A percentile compares a stretch with the other conserved stretches of the same genome.
Evolutionary conservation across 2,329 filamentous ascomycete species (phyloP).

Genomic region (Pseudogymnoascus sp.): DNA sequence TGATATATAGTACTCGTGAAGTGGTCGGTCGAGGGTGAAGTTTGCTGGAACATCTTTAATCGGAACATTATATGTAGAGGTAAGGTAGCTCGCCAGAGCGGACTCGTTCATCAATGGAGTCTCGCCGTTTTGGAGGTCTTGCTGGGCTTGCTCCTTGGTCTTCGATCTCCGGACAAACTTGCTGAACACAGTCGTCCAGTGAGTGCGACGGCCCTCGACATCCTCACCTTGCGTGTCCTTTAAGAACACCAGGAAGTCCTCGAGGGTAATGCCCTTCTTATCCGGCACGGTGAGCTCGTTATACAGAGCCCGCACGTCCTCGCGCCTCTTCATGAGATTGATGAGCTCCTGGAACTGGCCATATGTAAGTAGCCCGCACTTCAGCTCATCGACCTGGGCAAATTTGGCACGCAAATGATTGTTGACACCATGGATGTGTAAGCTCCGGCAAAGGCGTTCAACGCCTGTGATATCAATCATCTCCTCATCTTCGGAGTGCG

Average conservation of each 20-base stretch:
- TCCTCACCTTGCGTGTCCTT: conserved; percentile 69
- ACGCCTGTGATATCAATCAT: conserved; percentile 72
- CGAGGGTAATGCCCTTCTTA: conserved; percentile 59
- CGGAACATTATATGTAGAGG: conserved; percentile 66
- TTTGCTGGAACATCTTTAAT: conserved; percentile 55
- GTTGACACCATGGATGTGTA: conserved; percentile 86
- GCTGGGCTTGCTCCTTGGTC: conserved; percentile 38
- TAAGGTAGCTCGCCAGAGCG: conserved; percentile 71
- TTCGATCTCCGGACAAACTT: conserved; percentile 59
- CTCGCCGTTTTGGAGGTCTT: conserved; percentile 40
- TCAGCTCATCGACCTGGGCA: conserved; percentile 59
- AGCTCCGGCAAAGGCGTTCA: conserved; percentile 75
- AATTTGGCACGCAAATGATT: conserved; percentile 70
- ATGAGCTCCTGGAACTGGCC: conserved; percentile 80
- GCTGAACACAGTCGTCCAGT: conserved; percentile 69
- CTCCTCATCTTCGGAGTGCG: conserved; percentile 53
- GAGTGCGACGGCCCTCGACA: conserved; percentile 55
- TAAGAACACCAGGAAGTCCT: conserved; percentile 73
- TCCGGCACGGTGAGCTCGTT: conserved; percentile 52
- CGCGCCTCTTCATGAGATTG: conserved; percentile 71
- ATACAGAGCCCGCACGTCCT: conserved; percentile 74
- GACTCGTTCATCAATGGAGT: conserved; percentile 65
- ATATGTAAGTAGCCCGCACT: conserved; percentile 65
- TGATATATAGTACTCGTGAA: conserved; percentile 97
- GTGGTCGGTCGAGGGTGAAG: conserved; percentile 67